phyloP scores from a whole-genome alignment of 108 stramenopile species.

The Conticribra guillardii region DNA sequence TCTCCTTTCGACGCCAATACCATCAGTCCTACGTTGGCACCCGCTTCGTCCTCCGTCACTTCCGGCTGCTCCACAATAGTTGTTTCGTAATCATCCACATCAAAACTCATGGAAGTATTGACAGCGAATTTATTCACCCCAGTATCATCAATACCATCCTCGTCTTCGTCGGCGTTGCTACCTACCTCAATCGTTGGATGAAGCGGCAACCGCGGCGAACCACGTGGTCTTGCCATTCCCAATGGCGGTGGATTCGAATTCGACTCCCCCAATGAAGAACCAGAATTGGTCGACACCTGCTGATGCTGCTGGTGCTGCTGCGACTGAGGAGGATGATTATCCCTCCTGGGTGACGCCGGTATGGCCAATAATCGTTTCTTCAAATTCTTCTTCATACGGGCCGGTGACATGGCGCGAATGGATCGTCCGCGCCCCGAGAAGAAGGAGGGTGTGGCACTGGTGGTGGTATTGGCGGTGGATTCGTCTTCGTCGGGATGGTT shows the following conservation, averaged over 20 bases:
- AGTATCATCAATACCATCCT: conserved; percentile 19
- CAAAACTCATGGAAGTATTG: conserved; percentile 47
- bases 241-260: neutral
- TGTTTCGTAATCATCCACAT: conserved; percentile 27
- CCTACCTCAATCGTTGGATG: conserved; percentile 8
- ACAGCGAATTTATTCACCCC: conserved; percentile 4
- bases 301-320: conserved; percentile 8
- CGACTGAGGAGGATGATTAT: neutral
- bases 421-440: neutral
- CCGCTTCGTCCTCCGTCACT: no score
- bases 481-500: neutral
- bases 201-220: neutral
- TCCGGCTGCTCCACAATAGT: neutral
- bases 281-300: no score
- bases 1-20: no score
- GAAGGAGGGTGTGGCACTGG: conserved; percentile 12
- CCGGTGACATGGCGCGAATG: conserved; percentile 32
- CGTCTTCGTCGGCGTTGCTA: conserved; percentile 8
- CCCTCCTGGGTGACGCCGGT: conserved; percentile 1
- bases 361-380: conserved; percentile 19
- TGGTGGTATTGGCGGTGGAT: neutral
- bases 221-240: neutral
- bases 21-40: no score
- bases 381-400: conserved; percentile 22
- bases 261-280: neutral